These are phyloP conservation scores for Wickerhamiella pararugosa DNA, from an alignment of 1,139 yeast genomes.

Conservation along the genomic window DNA sequence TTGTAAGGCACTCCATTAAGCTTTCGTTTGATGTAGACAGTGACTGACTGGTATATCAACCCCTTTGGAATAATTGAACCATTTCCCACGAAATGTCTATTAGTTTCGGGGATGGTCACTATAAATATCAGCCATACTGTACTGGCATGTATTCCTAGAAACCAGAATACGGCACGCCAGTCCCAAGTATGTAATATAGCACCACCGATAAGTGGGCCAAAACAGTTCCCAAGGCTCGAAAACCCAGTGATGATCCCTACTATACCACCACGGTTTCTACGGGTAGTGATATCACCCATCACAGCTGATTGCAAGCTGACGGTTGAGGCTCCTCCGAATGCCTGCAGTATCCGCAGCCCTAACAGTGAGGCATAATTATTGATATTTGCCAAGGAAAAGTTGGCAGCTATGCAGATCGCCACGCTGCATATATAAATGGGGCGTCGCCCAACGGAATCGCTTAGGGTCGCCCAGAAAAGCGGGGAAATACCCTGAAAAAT, in stretches of 20 bases:
- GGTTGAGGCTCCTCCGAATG: constrained; percentile 56
- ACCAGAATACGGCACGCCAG: constrained; percentile 71
- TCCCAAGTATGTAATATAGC: constrained; percentile 41
- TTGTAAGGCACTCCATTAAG: constrained; percentile 12
- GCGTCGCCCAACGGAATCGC: constrained; percentile 55
- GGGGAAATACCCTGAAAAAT: constrained; percentile 61
- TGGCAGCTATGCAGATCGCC: constrained; percentile 38
- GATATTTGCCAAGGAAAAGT: constrained; percentile 45
- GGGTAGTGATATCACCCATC: constrained; percentile 50
- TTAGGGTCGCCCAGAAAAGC: constrained; percentile 44
- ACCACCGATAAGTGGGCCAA: constrained; percentile 68
- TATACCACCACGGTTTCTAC: constrained; percentile 47
- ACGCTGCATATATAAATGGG: constrained; percentile 46
- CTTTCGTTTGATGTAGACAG: constrained; percentile 8
- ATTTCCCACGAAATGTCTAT: constrained; percentile 52
- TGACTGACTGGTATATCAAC: constrained; percentile 13
- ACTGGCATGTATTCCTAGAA: constrained; percentile 38
- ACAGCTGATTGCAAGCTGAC: constrained; percentile 53
- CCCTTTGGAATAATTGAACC: constrained; percentile 24
- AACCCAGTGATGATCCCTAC: constrained; percentile 50
- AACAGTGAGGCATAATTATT: constrained; percentile 39
- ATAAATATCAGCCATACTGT: constrained; percentile 19
- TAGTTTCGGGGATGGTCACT: constrained; percentile 51
- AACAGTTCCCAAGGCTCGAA: constrained; percentile 55
- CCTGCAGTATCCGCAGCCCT: constrained; percentile 49